phyloP scores from a whole-genome alignment of 2,329 filamentous ascomycete species.

The Ustulina deusta region DNA sequence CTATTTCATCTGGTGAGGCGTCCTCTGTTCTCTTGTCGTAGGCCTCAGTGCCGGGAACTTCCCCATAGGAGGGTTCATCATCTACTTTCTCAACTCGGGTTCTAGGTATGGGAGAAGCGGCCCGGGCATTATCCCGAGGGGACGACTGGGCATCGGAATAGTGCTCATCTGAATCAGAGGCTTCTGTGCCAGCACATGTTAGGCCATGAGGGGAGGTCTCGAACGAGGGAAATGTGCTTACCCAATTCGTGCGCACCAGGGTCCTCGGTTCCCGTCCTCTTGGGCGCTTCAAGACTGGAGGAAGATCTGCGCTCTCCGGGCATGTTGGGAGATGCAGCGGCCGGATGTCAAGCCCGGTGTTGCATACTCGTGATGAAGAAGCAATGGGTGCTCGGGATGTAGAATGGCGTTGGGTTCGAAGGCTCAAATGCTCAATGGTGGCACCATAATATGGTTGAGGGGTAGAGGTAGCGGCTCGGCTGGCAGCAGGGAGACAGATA shows the following conservation, averaged over 20 bases:
- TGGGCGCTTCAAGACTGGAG: slow-evolving; percentile 50
- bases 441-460: slow-evolving; percentile 31
- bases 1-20: slow-evolving; percentile 71
- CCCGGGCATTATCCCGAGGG: slow-evolving; percentile 54
- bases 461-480: slow-evolving; percentile 29
- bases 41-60: slow-evolving; percentile 71
- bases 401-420: slow-evolving; percentile 12
- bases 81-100: slow-evolving; percentile 70
- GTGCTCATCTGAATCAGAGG: slow-evolving; percentile 75
- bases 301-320: slow-evolving; percentile 46
- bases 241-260: slow-evolving; percentile 71
- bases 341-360: slow-evolving; percentile 12
- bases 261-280: slow-evolving; percentile 59
- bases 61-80: slow-evolving; percentile 68
- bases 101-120: slow-evolving; percentile 66
- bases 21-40: slow-evolving; percentile 68
- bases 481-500: slow-evolving; percentile 20
- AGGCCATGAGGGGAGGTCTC: slow-evolving; percentile 27
- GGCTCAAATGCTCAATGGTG: slow-evolving; percentile 17
- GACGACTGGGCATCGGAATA: slow-evolving; percentile 75
- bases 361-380: slow-evolving; percentile 23
- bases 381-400: slow-evolving; percentile 5
- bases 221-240: slow-evolving; percentile 50
- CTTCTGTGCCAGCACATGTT: slow-evolving; percentile 39
- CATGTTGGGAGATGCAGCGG: slow-evolving; percentile 41